A percentile compares a stretch with the other conserved stretches of the same genome.
phyloP scores from a whole-genome alignment of 352 stramenopile species.

The Phytopythium aichiense region DNA sequence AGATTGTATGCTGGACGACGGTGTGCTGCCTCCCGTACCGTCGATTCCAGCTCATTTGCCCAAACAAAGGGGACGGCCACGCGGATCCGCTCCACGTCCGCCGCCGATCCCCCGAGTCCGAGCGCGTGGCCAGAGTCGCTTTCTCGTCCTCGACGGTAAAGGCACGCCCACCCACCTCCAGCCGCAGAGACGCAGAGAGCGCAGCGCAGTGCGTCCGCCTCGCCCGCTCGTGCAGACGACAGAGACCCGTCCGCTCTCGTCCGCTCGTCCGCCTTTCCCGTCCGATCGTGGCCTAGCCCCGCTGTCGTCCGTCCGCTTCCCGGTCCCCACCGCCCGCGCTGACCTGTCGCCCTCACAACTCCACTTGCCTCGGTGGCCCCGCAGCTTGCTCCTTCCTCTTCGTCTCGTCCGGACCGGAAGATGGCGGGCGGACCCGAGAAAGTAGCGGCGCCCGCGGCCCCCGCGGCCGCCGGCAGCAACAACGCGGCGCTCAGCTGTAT shows the following conservation, averaged over 20 bases:
- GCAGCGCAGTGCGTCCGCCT: neutral
- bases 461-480: constrained; percentile 20
- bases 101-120: too few species aligned
- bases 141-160: constrained; percentile 5
- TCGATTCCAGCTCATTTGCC: neutral
- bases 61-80: neutral
- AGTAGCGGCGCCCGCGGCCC: constrained; percentile 22
- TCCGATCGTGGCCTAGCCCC: neutral
- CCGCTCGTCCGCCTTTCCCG: constrained; percentile 1
- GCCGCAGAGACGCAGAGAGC: neutral
- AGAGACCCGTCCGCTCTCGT: neutral
- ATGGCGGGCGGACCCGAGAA: constrained; percentile 76
- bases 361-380: constrained; percentile 35
- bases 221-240: neutral
- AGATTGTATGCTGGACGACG: too few species aligned
- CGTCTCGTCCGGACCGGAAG: constrained; percentile 4
- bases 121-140: neutral
- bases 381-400: neutral
- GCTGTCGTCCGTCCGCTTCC: constrained; percentile 17
- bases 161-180: neutral
- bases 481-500: constrained; percentile 61
- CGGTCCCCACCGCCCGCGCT: neutral
- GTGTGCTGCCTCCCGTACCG: too few species aligned
- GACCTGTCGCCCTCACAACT: constrained; percentile 29
- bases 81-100: neutral